Base-by-base conservation (phyloP, 2,329 filamentous ascomycete species). In the Aspergillus sp. region DNA sequence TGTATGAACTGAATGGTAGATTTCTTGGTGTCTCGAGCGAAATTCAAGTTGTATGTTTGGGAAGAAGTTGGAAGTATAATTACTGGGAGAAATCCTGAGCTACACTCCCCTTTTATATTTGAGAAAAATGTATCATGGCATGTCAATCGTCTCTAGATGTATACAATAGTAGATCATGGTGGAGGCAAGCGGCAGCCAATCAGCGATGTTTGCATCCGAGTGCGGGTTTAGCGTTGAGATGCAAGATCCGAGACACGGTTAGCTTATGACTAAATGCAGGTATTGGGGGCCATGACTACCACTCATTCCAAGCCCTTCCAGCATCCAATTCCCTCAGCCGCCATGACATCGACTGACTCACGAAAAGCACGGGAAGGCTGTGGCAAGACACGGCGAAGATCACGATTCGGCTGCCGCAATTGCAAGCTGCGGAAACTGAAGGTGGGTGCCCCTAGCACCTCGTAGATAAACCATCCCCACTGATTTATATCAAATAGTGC, bases 341-440 rank as follows among this genome's bases (percentile, higher is more conserved):
- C 10, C 8, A 61, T 65, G 58, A 13, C 39, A 3, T 50, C 50
- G 8, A 44, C 8, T 39, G 52, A 8, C 49, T 39, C 54, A 39
- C 50, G 32, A 38, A 19, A 3, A 3, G 7, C 2, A 17, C 54
- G 19, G 41, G 21, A 56, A 30, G 17, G 38, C 19, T 3, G 1
- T 1, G 3, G 1, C 1, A 62, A n/a, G 13, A 39, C 54, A 51
- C 23, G 0, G 39, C 66, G 71, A 32, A 77, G 80, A 59, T 82
- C 81, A 15, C 76, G 79, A 68, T 75, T 71, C 61, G 81, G 82
- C 36, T 84, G 82, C 56, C 77, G 79, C 10, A 83, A 83, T 64
- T 84, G 82, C 70, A 83, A 83, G 67, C 75, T 83, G 4, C 66
- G 82, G 60, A 82, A 82, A 63, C 61, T 83, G 57, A 83, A 82